Base-by-base conservation (phyloP, 192 early-diverging fungal species). In the Backusella tarrabulga region DNA sequence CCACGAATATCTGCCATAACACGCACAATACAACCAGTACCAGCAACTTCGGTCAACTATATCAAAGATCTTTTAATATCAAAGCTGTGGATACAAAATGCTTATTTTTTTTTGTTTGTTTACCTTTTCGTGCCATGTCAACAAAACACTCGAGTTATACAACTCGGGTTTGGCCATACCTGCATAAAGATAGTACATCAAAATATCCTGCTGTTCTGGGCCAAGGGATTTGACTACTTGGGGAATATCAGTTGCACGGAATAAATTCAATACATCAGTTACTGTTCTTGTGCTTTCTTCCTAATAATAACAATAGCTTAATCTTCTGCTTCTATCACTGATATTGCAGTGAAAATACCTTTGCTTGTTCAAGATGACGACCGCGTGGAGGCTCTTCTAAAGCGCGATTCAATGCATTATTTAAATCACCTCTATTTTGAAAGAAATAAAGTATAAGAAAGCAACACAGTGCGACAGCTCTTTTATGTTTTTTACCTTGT, bases 111-210 rank as follows among this genome's bases (percentile, higher is more conserved):
- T 17, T 50, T 19, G 1, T 17, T 50, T 19, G 1, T 41, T 70
- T 80, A 97, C 93, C 86, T 97, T 95, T 76, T 99, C 97, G 77
- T 99, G 97, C 96, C 96, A 99, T 74, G 87, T 86, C 74, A 99
- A 84, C 74, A 99, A 78, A 67, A 95, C 87, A 15, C 91, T 91
- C 67, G 95, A 93, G 76, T 96, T 96, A 76, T 88, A 96, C 67
- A 84, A 79, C 21, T 95, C 94, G 2, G 97, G 97, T 23, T 84
- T 85, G 7, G 91, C 92, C 91, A 99, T 88, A 19, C 95, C 97
- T 32, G 93, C 88, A 85, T 98, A 98, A 34, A 99, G 86, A 83
- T 97, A 99, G 84, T 96, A 97, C 83, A 97, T 90, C 81, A 99
- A 79, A 8, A 91, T 85, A 81, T 97, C 96, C 68, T 93, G 84